These are phyloP conservation scores for Colletotrichum gigasporum DNA, from an alignment of 2,329 filamentous ascomycete genomes.

Conservation along the genomic window DNA sequence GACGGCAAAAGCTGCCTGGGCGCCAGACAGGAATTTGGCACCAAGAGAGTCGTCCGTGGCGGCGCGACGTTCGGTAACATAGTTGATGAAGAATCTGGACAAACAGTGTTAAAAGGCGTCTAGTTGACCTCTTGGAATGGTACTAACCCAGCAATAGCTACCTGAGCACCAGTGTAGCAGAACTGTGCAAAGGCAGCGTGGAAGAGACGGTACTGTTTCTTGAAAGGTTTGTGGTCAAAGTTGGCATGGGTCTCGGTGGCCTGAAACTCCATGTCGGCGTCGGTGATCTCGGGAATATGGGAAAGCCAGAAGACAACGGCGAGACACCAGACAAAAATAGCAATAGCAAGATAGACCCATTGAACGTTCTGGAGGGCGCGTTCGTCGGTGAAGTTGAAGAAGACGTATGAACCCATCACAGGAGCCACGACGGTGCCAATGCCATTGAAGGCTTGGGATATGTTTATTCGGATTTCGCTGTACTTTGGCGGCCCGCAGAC, in stretches of 20 bases:
- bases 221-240: slow-evolving; percentile 61
- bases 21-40: slow-evolving; percentile 77
- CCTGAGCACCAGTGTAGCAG: slow-evolving; percentile 79
- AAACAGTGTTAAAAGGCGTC: slow-evolving; percentile 79
- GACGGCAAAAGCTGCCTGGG: slow-evolving; percentile 76
- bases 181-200: slow-evolving; percentile 81
- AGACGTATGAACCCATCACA: slow-evolving; percentile 76
- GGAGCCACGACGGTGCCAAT: slow-evolving; percentile 70
- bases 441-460: slow-evolving; percentile 64
- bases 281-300: slow-evolving; percentile 76
- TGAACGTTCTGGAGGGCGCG: slow-evolving; percentile 71
- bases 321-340: slow-evolving; percentile 74
- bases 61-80: slow-evolving; percentile 64
- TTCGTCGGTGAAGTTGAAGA: slow-evolving; percentile 64
- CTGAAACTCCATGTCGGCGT: slow-evolving; percentile 71
- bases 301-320: slow-evolving; percentile 74
- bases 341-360: slow-evolving; percentile 80
- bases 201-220: slow-evolving; percentile 80
- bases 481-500: slow-evolving; percentile 64
- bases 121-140: slow-evolving; percentile 52
- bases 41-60: slow-evolving; percentile 60
- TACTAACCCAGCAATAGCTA: slow-evolving; percentile 70
- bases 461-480: slow-evolving; percentile 61
- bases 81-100: slow-evolving; percentile 80
- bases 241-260: slow-evolving; percentile 54